Percentiles rank a stretch among this genome's conserved stretches.
Evolutionary conservation across 2,329 filamentous ascomycete species (phyloP).

Genomic region (Fusarium pseudonygamai): DNA sequence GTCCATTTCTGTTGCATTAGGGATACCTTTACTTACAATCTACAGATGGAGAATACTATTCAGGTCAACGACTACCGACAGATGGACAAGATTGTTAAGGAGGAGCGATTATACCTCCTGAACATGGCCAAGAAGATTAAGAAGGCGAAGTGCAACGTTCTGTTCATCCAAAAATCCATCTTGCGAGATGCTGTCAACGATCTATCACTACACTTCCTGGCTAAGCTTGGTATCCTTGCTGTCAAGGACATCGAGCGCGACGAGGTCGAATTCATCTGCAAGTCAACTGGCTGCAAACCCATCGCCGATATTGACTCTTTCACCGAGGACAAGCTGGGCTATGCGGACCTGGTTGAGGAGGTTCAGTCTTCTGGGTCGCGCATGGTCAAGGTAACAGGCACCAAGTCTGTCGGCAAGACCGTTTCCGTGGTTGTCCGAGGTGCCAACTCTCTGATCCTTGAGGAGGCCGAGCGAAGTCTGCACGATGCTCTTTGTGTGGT

Average conservation of each 20-base stretch:
- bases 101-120: conserved; percentile 96
- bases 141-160: conserved; percentile 99
- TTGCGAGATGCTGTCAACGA: conserved; percentile 98
- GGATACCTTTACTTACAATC: conserved; percentile 27
- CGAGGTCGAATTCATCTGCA: conserved; percentile 99
- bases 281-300: conserved; percentile 98
- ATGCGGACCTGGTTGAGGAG: conserved; percentile 93
- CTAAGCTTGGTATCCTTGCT: conserved; percentile 93
- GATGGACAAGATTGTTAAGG: conserved; percentile 99
- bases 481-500: conserved; percentile 99
- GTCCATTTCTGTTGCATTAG: conserved; percentile 44
- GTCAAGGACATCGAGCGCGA: conserved; percentile 99
- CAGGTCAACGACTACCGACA: conserved; percentile 99
- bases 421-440: conserved; percentile 95
- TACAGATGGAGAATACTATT: conserved; percentile 98
- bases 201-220: conserved; percentile 94
- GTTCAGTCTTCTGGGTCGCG: conserved; percentile 86
- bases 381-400: conserved; percentile 94
- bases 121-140: conserved; percentile 99
- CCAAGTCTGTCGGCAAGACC: conserved; percentile 85
- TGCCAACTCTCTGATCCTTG: conserved; percentile 92
- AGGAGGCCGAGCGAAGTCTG: conserved; percentile 95
- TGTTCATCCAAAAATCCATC: conserved; percentile 98
- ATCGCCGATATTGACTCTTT: conserved; percentile 99
- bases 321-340: conserved; percentile 96